Evolutionary conservation across 1,284 basidiomycete genomes (phyloP).

Genomic region (Irpex lacteus): DNA sequence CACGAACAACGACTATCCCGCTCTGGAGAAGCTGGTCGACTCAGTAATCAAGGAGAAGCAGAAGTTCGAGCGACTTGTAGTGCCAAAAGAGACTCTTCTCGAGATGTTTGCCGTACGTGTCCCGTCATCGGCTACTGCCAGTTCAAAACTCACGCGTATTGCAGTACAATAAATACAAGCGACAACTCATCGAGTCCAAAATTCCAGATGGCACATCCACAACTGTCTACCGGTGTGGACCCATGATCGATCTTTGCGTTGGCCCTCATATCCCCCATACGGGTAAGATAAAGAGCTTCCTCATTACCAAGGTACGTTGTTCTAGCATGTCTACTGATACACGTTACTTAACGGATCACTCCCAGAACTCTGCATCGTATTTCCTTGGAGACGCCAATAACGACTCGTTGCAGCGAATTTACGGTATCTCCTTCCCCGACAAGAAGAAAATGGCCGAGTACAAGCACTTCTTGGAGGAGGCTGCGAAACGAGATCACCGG

Average conservation of each 20-base stretch:
- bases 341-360: constrained; percentile 5
- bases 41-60: constrained; percentile 95
- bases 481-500: constrained; percentile 95
- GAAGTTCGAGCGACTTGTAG: constrained; percentile 91
- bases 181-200: constrained; percentile 93
- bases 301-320: constrained; percentile 80
- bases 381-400: constrained; percentile 96
- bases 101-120: constrained; percentile 90
- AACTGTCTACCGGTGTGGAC: constrained; percentile 98
- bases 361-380: constrained; percentile 94
- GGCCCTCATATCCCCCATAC: constrained; percentile 99
- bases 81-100: constrained; percentile 91
- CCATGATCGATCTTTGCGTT: constrained; percentile 97
- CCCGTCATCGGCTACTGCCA: not conserved
- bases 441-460: constrained; percentile 95
- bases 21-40: constrained; percentile 88
- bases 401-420: constrained; percentile 95
- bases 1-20: constrained; percentile 79
- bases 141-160: not conserved
- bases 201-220: constrained; percentile 96
- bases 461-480: constrained; percentile 95
- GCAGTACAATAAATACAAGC: constrained; percentile 99
- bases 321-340: not conserved
- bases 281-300: constrained; percentile 95
- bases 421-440: constrained; percentile 99